phyloP scores from a whole-genome alignment of 2,329 filamentous ascomycete species.

The Teratosphaeria destructans region DNA sequence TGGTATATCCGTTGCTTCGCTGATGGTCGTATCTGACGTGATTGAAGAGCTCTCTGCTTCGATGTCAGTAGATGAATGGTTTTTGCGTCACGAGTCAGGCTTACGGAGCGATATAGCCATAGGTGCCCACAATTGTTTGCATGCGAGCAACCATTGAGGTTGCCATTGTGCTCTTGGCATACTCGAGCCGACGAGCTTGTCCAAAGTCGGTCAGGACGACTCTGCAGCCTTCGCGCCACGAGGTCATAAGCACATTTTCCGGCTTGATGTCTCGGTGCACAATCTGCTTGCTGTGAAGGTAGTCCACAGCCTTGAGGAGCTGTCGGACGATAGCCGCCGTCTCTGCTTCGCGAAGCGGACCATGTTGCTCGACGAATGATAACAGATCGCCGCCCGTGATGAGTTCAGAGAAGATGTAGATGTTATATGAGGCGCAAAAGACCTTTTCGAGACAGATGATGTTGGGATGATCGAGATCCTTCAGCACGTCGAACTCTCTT shows the following conservation, averaged over 20 bases:
- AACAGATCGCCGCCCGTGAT: constrained; percentile 51
- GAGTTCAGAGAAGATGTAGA: constrained; percentile 53
- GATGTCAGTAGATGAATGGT: background rate
- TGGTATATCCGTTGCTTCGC: constrained; percentile 40
- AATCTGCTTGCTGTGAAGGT: constrained; percentile 45
- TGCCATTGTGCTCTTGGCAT: constrained; percentile 13
- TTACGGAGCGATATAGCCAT: constrained; percentile 50
- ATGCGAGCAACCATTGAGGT: constrained; percentile 32
- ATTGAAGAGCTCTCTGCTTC: constrained; percentile 27
- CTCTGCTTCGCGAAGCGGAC: constrained; percentile 39
- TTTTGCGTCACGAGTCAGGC: constrained; percentile 17
- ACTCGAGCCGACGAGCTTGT: constrained; percentile 36
- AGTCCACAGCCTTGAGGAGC: constrained; percentile 47
- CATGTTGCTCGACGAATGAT: constrained; percentile 46
- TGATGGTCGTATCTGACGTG: constrained; percentile 11
- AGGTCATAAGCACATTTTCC: constrained; percentile 52
- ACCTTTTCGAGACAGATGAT: constrained; percentile 49
- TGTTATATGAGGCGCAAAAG: constrained; percentile 42
- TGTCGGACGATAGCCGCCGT: constrained; percentile 46
- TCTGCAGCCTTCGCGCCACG: constrained; percentile 38
- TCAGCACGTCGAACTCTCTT: constrained; percentile 40
- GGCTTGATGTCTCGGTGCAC: constrained; percentile 55
- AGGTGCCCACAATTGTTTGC: constrained; percentile 45
- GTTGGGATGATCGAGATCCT: constrained; percentile 48
- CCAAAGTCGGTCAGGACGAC: constrained; percentile 54